Evolutionary conservation across 2,329 filamentous ascomycete species (phyloP).

Genomic region (Trichoderma koningiopsis): DNA sequence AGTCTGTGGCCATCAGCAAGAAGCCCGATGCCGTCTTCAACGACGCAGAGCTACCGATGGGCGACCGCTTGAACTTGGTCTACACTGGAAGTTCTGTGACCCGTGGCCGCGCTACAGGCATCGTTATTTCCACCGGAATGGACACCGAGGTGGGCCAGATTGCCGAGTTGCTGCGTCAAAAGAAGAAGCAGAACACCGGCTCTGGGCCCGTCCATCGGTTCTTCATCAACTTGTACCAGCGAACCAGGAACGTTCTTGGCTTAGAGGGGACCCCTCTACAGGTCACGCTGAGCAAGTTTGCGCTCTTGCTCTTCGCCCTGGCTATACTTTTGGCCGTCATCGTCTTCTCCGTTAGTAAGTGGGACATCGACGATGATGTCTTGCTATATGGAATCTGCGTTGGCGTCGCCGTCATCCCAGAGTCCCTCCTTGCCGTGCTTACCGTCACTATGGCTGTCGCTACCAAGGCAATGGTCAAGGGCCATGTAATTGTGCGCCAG

Average conservation of each 20-base stretch:
- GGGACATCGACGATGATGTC: constrained; percentile 56
- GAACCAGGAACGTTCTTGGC: constrained; percentile 59
- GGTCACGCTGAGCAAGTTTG: constrained; percentile 82
- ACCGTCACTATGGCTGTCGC: constrained; percentile 72
- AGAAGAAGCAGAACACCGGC: constrained; percentile 48
- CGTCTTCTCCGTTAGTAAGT: constrained; percentile 62
- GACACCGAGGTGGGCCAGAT: constrained; percentile 75
- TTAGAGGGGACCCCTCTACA: constrained; percentile 80
- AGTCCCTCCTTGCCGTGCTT: constrained; percentile 68
- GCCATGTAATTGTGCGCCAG: constrained; percentile 67
- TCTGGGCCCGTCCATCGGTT: constrained; percentile 48
- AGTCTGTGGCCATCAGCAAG: constrained; percentile 71
- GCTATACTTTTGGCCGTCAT: constrained; percentile 64
- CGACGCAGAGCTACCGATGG: constrained; percentile 59
- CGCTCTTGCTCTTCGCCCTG: constrained; percentile 75
- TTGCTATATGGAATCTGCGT: constrained; percentile 64
- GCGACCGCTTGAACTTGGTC: constrained; percentile 70
- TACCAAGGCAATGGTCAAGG: constrained; percentile 64
- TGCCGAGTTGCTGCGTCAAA: constrained; percentile 66
- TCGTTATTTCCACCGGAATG: constrained; percentile 73
- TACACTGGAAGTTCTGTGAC: constrained; percentile 74
- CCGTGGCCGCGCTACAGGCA: constrained; percentile 67
- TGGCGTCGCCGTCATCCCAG: constrained; percentile 65
- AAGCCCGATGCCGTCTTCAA: constrained; percentile 58
- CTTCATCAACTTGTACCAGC: constrained; percentile 47